Conservation (phyloP, 2,329 filamentous ascomycete genomes). For the Cladosporium oxysporum region DNA sequence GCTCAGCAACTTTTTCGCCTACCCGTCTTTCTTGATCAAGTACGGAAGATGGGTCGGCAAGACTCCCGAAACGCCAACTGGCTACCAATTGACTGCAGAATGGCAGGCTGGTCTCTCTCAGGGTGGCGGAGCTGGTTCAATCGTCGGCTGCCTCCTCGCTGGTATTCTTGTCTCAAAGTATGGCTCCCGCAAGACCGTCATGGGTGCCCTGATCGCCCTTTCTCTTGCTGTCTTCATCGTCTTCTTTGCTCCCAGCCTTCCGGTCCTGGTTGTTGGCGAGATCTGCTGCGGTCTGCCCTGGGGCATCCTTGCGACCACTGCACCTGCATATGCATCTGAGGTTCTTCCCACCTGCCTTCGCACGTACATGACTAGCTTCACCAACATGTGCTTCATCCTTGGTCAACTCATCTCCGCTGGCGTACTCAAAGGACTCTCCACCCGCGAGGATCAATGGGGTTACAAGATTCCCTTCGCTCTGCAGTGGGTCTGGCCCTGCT, state of each 20-base stretch:
- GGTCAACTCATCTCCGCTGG: conserved; percentile 43
- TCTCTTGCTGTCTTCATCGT: conserved; percentile 55
- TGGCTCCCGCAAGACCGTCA: conserved; percentile 53
- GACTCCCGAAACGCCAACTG: conserved; percentile 6
- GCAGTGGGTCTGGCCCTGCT: conserved; percentile 52
- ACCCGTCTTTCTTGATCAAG: conserved; percentile 32
- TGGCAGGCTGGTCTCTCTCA: conserved; percentile 62
- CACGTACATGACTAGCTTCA: conserved; percentile 29
- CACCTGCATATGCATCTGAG: conserved; percentile 42
- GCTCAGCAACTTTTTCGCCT: conserved; percentile 40
- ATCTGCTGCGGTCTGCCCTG: conserved; percentile 36
- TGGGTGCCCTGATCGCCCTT: conserved; percentile 57
- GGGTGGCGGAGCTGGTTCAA: conserved; percentile 54
- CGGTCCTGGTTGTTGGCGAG: conserved; percentile 31
- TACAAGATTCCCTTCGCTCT: conserved; percentile 43
- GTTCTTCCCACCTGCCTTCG: conserved; percentile 37
- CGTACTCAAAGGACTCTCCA: conserved; percentile 33
- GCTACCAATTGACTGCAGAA: conserved; percentile 53
- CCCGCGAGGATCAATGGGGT: conserved; percentile 14
- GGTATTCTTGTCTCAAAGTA: conserved; percentile 61
- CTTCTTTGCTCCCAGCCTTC: conserved; percentile 44
- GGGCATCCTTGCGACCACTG: conserved; percentile 35
- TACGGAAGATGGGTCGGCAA: conserved; percentile 41
- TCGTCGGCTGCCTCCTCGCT: conserved; percentile 67
- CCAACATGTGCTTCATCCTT: conserved; percentile 48